phyloP scores from a whole-genome alignment of 31 red algal species.

The Endocladia muricata region DNA sequence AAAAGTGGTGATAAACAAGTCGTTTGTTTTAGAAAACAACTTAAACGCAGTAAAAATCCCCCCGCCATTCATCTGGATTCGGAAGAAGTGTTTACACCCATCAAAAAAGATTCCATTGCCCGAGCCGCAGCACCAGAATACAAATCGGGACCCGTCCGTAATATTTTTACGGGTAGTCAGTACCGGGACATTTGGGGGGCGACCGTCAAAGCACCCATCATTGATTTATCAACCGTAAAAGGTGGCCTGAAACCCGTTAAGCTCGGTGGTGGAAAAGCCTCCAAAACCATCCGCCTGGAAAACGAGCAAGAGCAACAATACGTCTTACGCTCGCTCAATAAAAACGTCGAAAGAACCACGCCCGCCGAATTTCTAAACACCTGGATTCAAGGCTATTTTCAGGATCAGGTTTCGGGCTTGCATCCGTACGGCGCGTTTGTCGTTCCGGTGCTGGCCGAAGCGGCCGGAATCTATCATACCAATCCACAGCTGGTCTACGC shows the following conservation, averaged over 20 bases:
- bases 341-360: not conserved
- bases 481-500: slow-evolving; percentile 5
- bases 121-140: not conserved
- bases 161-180: not conserved
- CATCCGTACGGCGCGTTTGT: not conserved
- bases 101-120: not conserved
- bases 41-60: not conserved
- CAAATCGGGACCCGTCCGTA: not conserved
- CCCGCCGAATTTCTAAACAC: not conserved
- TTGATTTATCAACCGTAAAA: not conserved
- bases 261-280: not conserved
- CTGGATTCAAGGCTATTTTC: not conserved
- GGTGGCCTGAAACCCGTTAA: not conserved
- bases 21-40: not conserved
- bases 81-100: not conserved
- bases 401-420: not conserved
- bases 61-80: not conserved
- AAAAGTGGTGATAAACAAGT: not conserved
- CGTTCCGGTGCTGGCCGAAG: not conserved
- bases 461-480: not conserved
- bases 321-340: not conserved
- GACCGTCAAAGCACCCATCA: not conserved
- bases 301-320: not conserved
- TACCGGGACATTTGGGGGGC: not conserved
- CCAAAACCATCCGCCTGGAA: not conserved